These are phyloP conservation scores for Sugiyamaella xylanicola DNA, from an alignment of 1,139 yeast genomes.

Conservation along the genomic window DNA sequence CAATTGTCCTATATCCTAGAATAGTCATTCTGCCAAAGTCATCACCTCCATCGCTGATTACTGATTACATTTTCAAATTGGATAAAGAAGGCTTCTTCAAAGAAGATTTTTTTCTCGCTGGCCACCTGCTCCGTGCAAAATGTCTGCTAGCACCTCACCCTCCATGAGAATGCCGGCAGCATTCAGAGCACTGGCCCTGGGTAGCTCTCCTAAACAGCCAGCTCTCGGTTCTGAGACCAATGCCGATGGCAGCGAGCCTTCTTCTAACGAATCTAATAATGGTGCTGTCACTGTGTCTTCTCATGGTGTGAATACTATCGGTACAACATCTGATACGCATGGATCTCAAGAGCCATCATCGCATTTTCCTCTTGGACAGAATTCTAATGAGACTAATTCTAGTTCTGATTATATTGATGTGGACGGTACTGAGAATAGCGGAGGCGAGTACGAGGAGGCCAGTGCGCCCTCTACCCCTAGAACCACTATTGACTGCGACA, in stretches of 20 bases:
- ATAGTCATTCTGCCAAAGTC: too few species aligned
- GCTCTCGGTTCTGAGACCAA: background rate
- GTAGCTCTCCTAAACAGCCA: background rate
- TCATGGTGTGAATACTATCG: too few species aligned
- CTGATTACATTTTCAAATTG: too few species aligned
- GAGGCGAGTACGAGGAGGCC: background rate
- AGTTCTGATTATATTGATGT: background rate
- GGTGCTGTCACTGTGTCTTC: background rate
- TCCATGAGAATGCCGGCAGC: slow-evolving; percentile 22
- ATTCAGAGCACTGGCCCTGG: slow-evolving; percentile 13
- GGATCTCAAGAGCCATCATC: too few species aligned
- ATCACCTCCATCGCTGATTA: too few species aligned
- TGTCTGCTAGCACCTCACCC: slow-evolving; percentile 17
- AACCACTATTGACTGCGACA: background rate
- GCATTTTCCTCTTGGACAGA: too few species aligned
- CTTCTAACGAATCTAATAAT: background rate
- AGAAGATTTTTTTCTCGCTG: background rate
- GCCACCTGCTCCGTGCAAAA: background rate
- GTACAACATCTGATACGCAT: too few species aligned
- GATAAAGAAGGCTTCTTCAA: too few species aligned
- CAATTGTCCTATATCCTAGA: too few species aligned
- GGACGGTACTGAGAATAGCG: background rate
- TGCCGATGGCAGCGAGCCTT: background rate
- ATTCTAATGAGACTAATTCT: background rate
- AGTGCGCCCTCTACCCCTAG: background rate